Conservation (phyloP, 495 filamentous ascomycete genomes). For the Neurospora sp. region DNA sequence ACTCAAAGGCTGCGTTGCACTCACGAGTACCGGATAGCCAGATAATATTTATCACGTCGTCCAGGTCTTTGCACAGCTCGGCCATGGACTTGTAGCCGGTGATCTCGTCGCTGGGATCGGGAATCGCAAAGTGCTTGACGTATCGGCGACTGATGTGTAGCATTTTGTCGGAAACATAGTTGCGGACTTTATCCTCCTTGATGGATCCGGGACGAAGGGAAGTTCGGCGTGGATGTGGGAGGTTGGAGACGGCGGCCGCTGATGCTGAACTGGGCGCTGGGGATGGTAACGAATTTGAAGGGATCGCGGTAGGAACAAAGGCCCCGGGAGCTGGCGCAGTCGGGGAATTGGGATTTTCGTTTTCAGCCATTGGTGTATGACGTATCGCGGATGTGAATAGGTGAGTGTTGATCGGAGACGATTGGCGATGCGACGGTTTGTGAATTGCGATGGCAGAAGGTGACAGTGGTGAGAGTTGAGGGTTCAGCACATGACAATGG, state of each 20-base stretch:
- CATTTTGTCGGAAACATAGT: conserved; percentile 55
- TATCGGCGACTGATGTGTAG: conserved; percentile 57
- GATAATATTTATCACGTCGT: conserved; percentile 60
- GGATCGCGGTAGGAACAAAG: conserved; percentile 31
- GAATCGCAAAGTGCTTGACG: conserved; percentile 59
- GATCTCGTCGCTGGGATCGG: conserved; percentile 41
- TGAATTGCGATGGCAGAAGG: neutral
- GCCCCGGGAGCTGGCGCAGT: conserved; percentile 24
- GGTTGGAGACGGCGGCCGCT: conserved; percentile 23
- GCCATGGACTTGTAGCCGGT: conserved; percentile 58
- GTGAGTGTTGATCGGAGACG: neutral
- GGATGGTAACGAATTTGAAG: conserved; percentile 31
- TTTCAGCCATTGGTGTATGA: conserved; percentile 25
- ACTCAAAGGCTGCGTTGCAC: conserved; percentile 13
- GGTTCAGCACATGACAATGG: neutral
- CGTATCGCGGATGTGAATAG: neutral
- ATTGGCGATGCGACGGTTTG: neutral
- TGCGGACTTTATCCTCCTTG: conserved; percentile 68
- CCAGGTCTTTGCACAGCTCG: conserved; percentile 60
- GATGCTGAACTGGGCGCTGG: conserved; percentile 45
- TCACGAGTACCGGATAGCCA: conserved; percentile 78
- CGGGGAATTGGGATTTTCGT: neutral
- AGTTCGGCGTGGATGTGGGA: conserved; percentile 55
- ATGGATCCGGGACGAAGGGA: conserved; percentile 59
- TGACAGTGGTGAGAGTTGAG: neutral